Base-by-base conservation (phyloP, 1,284 basidiomycete species). In the Ceratobasidium sp. region DNA sequence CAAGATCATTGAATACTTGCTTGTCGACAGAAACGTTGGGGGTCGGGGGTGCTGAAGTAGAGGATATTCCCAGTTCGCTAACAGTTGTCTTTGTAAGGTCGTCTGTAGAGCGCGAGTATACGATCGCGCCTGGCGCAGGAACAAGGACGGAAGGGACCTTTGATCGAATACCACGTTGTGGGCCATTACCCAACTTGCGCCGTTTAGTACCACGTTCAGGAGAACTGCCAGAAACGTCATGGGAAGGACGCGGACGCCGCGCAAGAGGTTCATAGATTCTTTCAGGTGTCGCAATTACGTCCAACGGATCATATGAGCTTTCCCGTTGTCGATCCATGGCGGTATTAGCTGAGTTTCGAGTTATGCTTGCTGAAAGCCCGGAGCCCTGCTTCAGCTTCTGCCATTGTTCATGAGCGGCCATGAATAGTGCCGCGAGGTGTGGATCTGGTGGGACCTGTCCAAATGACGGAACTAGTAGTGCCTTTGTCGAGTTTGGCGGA, bases 391-490 rank as follows among this genome's bases (percentile, higher is more conserved):
- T 75, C 39, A 75, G 5, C 8, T 13, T n/a, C 23, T 75, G 45
- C 58, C 61, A 75, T 31, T 75, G 58, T 23, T 75, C 49, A 51
- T 60, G 61, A 13, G 71, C 58, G n/a, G 71, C 53, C 8, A 51
- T 45, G 23, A 64, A 75, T 3, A 75, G 23, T 11, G 31, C 60
- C 2, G 45, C 35, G 23, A 64, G 33, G 6, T 35, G 31, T 7
- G 71, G 60, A 15, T 75, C 51, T 10, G 8, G 39, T 39, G 71
- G 71, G 13, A 54, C 15, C 4, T 54, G 58, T 17, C 71, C 71
- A 42, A 47, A 75, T n/a, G 71, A 6, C 23, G 45, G 42, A 11
- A 31, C 20, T 26, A 6, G 56, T 20, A 23, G 53, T 60, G 53
- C 7, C 23, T 60, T 39, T 31, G 58, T 3, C 0, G 31, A 28